Evolutionary conservation across 2,329 filamentous ascomycete species (phyloP), one percentile per base, ranked within the genome.

Genomic region (Sclerotinia sclerotiorum): DNA sequence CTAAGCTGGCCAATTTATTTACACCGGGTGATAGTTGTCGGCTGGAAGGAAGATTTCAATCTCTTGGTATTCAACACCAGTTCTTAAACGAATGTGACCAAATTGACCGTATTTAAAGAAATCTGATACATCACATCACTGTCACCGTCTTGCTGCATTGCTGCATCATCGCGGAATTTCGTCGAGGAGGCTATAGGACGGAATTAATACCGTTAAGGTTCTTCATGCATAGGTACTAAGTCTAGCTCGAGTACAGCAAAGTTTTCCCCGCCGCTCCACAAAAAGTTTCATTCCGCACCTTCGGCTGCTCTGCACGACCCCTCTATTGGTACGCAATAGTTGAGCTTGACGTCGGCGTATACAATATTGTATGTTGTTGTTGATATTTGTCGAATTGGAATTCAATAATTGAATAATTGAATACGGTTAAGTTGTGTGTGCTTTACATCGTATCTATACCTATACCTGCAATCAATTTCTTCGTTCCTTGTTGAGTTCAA

Each of bases 121-220:
- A 5, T 54, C 27, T 32, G 27, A 54, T 54, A 54, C 29, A 35
- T 32, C 32, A 32, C 35, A 35, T 35, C 29, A 13, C 19, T 35
- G 54, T 5, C 19, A 35, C 3, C 19, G 21, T 56, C 5, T n/a
- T 39, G 1, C 11, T 17, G 5, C 44, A 24, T 32, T 44, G 3
- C 5, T 17, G 27, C n/a, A 29, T 32, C 6, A 48, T 21, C 3
- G 58, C 58, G 58, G 58, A 61, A 48, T 61, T 49, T 10, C 21
- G 3, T 48, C 17, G 27, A 32, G 19, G 13, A 32, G 27, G 11
- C 17, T 5, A 13, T 2, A 49, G 11, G 21, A 49, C 58, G 58
- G 58, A 61, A 61, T 61, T 61, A 61, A 17, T 61, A 27, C 58
- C 58, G 58, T n/a, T 8, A 11, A 5, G 29, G 7, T 32, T 55